phyloP scores from a whole-genome alignment of 2,329 filamentous ascomycete species.

The Cercospora zeina region DNA sequence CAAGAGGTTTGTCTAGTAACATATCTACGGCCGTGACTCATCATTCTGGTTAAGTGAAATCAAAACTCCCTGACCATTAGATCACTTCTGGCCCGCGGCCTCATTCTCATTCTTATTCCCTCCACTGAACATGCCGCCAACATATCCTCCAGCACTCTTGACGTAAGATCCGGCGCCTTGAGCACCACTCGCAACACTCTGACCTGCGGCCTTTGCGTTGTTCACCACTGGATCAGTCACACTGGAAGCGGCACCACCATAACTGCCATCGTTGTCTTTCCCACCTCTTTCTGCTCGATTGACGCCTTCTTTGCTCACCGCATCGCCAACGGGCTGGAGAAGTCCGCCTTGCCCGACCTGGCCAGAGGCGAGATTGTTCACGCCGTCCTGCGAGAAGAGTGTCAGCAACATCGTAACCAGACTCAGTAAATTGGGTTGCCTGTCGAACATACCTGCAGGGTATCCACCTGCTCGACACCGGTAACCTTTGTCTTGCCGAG shows the following conservation, averaged over 20 bases:
- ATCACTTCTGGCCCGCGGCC: background rate
- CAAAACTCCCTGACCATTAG: background rate
- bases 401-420: background rate
- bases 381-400: conserved; percentile 56
- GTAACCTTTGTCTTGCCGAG: conserved; percentile 71
- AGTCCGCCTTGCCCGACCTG: conserved; percentile 70
- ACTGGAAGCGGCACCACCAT: conserved; percentile 45
- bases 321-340: conserved; percentile 63
- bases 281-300: conserved; percentile 66
- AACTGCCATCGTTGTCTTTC: conserved; percentile 61
- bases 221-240: conserved; percentile 39
- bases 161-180: conserved; percentile 34
- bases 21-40: background rate
- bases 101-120: conserved; percentile 36
- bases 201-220: conserved; percentile 35
- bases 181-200: conserved; percentile 32
- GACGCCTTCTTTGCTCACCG: conserved; percentile 63
- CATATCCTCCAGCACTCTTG: conserved; percentile 37
- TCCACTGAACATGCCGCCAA: conserved; percentile 39
- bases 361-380: conserved; percentile 61
- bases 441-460: conserved; percentile 42
- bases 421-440: background rate
- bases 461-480: conserved; percentile 65
- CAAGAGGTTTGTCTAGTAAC: background rate
- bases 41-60: background rate